A percentile compares a stretch with the other conserved stretches of the same genome.
Conservation (phyloP, 2,329 filamentous ascomycete species). For the Canariomyces notabilis region DNA sequence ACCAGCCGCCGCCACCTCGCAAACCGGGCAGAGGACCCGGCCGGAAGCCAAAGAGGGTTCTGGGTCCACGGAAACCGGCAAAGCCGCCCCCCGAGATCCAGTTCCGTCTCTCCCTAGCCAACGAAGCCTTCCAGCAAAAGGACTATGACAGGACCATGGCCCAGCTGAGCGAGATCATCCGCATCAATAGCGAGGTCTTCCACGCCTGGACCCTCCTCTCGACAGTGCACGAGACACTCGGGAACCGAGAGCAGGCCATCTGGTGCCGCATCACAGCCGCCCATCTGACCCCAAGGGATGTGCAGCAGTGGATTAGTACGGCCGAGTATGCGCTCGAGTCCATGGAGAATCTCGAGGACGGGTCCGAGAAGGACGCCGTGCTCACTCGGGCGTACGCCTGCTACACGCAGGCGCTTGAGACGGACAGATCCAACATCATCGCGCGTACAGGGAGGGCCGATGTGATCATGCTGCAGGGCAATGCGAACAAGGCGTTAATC, state of each 20-base stretch:
- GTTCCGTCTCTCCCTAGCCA: constrained; percentile 60
- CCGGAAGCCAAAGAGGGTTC: constrained; percentile 3
- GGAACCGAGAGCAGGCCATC: constrained; percentile 52
- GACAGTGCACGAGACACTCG: constrained; percentile 56
- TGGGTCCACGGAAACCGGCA: constrained; percentile 54
- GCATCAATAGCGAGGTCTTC: constrained; percentile 63
- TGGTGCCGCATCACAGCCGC: constrained; percentile 58
- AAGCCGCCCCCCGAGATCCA: constrained; percentile 70
- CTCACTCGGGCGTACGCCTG: constrained; percentile 50
- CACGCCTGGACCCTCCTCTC: constrained; percentile 60
- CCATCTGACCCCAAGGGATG: constrained; percentile 57
- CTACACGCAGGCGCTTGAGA: constrained; percentile 55
- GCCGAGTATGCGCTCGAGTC: constrained; percentile 53
- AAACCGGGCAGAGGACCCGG: constrained; percentile 1
- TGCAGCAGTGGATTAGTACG: constrained; percentile 54
- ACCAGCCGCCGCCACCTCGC: constrained; percentile 7
- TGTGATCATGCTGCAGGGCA: constrained; percentile 51
- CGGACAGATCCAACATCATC: constrained; percentile 52
- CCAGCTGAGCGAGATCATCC: constrained; percentile 58
- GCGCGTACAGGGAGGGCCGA: constrained; percentile 57
- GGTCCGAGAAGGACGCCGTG: constrained; percentile 25
- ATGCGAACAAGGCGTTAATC: constrained; percentile 47
- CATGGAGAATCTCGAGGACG: constrained; percentile 42
- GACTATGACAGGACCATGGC: constrained; percentile 57
- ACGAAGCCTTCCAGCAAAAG: constrained; percentile 59